phyloP scores from a whole-genome alignment of 1,139 yeast genomes.

The Protomyces inouyei region DNA sequence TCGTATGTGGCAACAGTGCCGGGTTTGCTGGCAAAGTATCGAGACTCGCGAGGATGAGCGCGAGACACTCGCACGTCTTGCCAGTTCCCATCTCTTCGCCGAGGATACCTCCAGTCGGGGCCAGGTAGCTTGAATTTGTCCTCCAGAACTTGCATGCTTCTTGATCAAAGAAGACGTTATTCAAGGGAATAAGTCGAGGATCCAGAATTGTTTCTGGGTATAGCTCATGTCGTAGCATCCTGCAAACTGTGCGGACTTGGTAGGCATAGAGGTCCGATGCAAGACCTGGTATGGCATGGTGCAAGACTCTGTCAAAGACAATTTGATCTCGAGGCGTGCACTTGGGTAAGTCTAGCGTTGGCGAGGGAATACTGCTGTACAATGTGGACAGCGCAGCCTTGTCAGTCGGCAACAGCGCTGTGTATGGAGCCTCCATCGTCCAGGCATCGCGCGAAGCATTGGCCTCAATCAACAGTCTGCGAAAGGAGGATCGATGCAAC shows the following conservation, averaged over 20 bases:
- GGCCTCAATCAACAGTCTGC: background rate
- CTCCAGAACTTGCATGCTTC: constrained; percentile 33
- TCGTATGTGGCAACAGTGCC: constrained; percentile 37
- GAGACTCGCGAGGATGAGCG: constrained; percentile 55
- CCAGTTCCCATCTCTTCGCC: constrained; percentile 80
- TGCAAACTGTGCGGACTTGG: constrained; percentile 54
- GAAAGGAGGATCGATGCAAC: background rate
- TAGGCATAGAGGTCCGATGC: constrained; percentile 52
- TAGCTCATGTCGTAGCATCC: constrained; percentile 55
- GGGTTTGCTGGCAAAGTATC: constrained; percentile 41
- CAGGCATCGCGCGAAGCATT: background rate
- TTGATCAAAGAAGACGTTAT: constrained; percentile 41
- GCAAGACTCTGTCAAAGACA: background rate
- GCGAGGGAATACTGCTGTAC: constrained; percentile 4
- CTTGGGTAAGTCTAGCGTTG: background rate
- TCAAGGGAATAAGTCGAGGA: constrained; percentile 46
- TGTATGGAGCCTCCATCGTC: background rate
- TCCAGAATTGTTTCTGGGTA: constrained; percentile 40
- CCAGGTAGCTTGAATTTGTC: constrained; percentile 45
- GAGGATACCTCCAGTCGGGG: constrained; percentile 62
- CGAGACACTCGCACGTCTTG: constrained; percentile 61
- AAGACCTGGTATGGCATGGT: constrained; percentile 42
- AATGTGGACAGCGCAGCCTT: constrained; percentile 1
- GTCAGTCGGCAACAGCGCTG: background rate
- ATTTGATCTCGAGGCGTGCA: background rate